These are phyloP conservation scores for Mucor piriformis DNA, from an alignment of 371 early-diverging fungal species.

Conservation along the genomic window DNA sequence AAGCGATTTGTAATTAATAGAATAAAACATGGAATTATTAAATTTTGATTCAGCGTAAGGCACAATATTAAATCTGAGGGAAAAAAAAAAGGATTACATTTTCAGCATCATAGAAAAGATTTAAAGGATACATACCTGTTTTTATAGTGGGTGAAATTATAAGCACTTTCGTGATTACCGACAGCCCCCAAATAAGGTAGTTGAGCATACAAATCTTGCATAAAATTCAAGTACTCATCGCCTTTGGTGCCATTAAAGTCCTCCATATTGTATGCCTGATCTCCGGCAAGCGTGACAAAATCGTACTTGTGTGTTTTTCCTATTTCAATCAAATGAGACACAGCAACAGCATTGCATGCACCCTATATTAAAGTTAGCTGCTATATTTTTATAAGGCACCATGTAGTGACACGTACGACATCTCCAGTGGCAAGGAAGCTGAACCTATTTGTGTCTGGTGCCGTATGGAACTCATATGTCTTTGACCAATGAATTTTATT, in stretches of 20 bases:
- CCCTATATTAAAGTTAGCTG: conserved; percentile 22
- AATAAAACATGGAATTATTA: conserved; percentile 39
- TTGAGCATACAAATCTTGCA: conserved; percentile 39
- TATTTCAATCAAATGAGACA: conserved; percentile 31
- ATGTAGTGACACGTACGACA: conserved; percentile 43
- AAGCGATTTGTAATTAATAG: conserved; percentile 47
- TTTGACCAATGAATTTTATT: conserved; percentile 26
- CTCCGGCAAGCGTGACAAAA: conserved; percentile 49
- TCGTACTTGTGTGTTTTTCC: conserved; percentile 45
- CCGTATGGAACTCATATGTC: conserved; percentile 45
- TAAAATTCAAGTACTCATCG: conserved; percentile 49
- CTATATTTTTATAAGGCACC: too few species aligned
- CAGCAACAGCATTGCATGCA: conserved; percentile 46
- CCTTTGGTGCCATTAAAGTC: conserved; percentile 50
- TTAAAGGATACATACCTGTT: conserved; percentile 27
- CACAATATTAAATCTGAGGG: conserved; percentile 35
- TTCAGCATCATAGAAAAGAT: not conserved
- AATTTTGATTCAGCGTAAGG: conserved; percentile 43
- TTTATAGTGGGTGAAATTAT: conserved; percentile 50
- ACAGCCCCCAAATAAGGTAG: conserved; percentile 47
- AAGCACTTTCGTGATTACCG: conserved; percentile 50
- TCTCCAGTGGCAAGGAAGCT: conserved; percentile 49
- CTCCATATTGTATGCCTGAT: conserved; percentile 50
- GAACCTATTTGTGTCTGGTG: conserved; percentile 28
- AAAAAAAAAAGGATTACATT: not conserved